Conservation (phyloP, 371 early-diverging fungal genomes). For the Mucor sp. region DNA sequence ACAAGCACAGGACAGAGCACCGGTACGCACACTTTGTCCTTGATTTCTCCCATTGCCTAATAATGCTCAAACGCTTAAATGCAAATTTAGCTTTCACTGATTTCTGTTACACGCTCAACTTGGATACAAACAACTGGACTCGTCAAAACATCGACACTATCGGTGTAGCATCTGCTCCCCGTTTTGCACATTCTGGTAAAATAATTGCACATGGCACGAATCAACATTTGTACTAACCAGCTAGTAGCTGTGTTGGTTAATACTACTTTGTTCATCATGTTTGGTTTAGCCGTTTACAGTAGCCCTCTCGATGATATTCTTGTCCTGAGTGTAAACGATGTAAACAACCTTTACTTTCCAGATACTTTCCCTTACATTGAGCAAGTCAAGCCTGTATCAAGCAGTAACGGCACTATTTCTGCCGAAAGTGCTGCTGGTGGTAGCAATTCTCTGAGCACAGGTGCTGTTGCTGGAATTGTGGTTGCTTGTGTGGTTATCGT, state of each 20-base stretch:
- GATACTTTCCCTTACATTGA: conserved; percentile 10
- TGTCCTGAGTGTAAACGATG: not conserved
- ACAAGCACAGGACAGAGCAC: not conserved
- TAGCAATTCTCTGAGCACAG: not conserved
- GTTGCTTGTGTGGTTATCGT: not conserved
- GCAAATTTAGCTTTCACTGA: conserved; percentile 9
- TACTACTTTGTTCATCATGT: conserved; percentile 6
- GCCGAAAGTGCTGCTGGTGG: not conserved
- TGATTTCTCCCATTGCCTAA: not conserved
- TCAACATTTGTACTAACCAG: not conserved
- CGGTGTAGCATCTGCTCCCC: not conserved
- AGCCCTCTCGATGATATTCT: conserved; percentile 4
- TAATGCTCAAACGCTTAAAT: not conserved
- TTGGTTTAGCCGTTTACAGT: conserved; percentile 4
- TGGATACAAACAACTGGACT: conserved; percentile 2
- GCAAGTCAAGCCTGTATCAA: not conserved
- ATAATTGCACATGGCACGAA: not conserved
- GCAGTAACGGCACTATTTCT: not conserved
- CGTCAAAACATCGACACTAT: not conserved
- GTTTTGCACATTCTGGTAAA: conserved; percentile 7
- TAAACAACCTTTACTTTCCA: conserved; percentile 5
- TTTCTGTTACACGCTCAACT: conserved; percentile 10
- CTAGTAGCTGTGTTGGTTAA: conserved; percentile 4
- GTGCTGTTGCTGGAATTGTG: conserved; percentile 1
- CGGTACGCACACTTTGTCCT: not conserved